These are phyloP conservation scores for Allantophomopsis lycopodina DNA, from an alignment of 2,329 filamentous ascomycete species.

Conservation along the genomic window DNA sequence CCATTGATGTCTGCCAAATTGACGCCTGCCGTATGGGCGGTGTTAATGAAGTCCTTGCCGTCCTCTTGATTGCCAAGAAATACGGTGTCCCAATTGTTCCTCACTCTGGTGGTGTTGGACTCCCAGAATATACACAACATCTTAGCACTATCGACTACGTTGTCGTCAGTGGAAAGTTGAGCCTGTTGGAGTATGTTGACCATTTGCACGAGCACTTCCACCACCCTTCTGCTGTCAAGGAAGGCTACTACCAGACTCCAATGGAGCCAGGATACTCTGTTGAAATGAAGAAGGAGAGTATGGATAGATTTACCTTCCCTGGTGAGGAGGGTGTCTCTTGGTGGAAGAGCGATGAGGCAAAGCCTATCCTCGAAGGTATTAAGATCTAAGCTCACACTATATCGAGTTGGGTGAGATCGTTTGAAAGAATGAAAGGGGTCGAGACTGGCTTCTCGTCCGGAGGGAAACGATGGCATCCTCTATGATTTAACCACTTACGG, in stretches of 20 bases:
- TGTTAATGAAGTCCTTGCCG: constrained; percentile 79
- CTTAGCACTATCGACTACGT: constrained; percentile 84
- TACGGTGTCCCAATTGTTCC: constrained; percentile 69
- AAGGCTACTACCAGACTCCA: constrained; percentile 78
- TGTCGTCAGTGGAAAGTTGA: constrained; percentile 64
- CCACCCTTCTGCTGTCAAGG: constrained; percentile 62
- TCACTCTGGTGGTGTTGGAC: constrained; percentile 76
- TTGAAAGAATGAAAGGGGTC: constrained; percentile 7
- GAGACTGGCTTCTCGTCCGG: constrained; percentile 11
- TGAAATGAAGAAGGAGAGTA: constrained; percentile 80
- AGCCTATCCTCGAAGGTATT: constrained; percentile 17
- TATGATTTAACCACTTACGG: not conserved
- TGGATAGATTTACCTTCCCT: constrained; percentile 67
- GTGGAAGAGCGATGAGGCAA: constrained; percentile 58
- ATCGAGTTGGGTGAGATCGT: not conserved
- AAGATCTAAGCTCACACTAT: constrained; percentile 12
- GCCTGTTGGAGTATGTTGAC: constrained; percentile 77
- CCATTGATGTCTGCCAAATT: constrained; percentile 81
- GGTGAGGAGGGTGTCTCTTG: constrained; percentile 68
- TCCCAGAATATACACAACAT: constrained; percentile 87
- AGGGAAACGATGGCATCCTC: constrained; percentile 17
- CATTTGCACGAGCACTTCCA: constrained; percentile 85
- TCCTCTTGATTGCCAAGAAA: constrained; percentile 40
- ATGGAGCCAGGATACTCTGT: constrained; percentile 73
- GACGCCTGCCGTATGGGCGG: constrained; percentile 80